These are phyloP conservation scores for Prunus kanzakura DNA, from an alignment of 306 rosid species.

Conservation along the genomic window DNA sequence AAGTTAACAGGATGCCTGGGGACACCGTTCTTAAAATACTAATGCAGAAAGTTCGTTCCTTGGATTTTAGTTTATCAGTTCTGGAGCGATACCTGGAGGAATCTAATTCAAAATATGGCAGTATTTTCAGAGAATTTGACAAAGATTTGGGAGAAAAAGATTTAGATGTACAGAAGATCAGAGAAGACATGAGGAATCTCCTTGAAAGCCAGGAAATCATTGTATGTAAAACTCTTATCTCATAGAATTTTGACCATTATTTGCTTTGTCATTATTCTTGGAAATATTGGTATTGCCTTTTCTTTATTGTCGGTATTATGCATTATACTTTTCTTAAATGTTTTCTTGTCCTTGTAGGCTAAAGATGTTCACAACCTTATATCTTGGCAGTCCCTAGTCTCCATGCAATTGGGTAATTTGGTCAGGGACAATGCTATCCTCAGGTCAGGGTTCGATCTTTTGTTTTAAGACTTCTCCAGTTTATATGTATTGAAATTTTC, in stretches of 20 bases:
- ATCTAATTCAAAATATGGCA: conserved; percentile 66
- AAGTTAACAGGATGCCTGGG: conserved; percentile 93
- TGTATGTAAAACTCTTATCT: conserved; percentile 51
- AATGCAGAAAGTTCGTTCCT: conserved; percentile 89
- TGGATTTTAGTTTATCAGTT: conserved; percentile 75
- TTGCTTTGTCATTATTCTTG: neutral
- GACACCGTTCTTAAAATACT: conserved; percentile 92
- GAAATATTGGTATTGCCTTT: neutral
- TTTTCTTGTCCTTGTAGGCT: conserved; percentile 48
- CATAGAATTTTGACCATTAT: neutral
- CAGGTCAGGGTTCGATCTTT: conserved; percentile 48
- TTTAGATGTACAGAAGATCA: conserved; percentile 55
- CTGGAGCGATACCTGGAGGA: conserved; percentile 85
- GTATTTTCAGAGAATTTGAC: conserved; percentile 63
- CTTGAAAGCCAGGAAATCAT: conserved; percentile 47
- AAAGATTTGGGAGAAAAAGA: conserved; percentile 61
- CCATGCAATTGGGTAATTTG: conserved; percentile 62
- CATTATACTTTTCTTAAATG: neutral
- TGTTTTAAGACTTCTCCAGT: neutral
- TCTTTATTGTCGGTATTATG: neutral
- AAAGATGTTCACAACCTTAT: conserved; percentile 53
- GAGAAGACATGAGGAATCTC: conserved; percentile 54
- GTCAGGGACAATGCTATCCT: conserved; percentile 62
- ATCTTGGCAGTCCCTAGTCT: conserved; percentile 72
- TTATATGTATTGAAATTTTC: neutral